Base-by-base conservation (phyloP, 2,329 filamentous ascomycete genomes). In the Torrubiellomyces zombiae region DNA sequence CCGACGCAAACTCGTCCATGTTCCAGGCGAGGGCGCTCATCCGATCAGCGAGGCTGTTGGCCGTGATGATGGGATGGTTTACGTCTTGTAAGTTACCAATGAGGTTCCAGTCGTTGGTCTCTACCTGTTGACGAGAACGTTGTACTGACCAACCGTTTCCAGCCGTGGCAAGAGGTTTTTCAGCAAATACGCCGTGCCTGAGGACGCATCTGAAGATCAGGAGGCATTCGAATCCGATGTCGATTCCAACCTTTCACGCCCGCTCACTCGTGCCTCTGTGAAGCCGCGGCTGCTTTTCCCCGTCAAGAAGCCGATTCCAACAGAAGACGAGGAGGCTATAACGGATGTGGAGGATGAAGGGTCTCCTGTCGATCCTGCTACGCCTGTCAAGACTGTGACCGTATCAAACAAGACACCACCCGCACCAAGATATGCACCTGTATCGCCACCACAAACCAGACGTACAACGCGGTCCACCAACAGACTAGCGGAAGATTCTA, bases 151-250 rank as follows among this genome's bases (percentile, higher is more conserved):
- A 12, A 5, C 3, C 16, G 28, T 23, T 25, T 27, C 13, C 32
- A 83, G 77, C 58, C 80, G 80, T 39, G 80, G 80, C 45, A 81
- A 77, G 58, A 80, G 71, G 44, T 59, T 80, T 28, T 82, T 81
- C 54, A 71, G 73, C 47, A 76, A 73, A 42, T 81, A 75, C 37
- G 48, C 55, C 6, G 53, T 56, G 16, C n/a, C n/a, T n/a, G 46
- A 53, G 23, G 51, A 51, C 14, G 45, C 23, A 12, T 34, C 18
- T n/a, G 23, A 38, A 7, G 37, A 33, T 14, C 39, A 52, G 20
- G 50, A 46, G 7, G 45, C 44, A 9, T 38, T 44, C 2, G 47
- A 38, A 10, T 45, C 47, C 22, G 50, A 53, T 25, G 39, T 44
- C 9, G 47, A 53, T 16, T 37, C 45, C 22, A 36, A 42, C 23